phyloP scores from a whole-genome alignment of 1,284 basidiomycete species.

The Veloboletus limbatus region DNA sequence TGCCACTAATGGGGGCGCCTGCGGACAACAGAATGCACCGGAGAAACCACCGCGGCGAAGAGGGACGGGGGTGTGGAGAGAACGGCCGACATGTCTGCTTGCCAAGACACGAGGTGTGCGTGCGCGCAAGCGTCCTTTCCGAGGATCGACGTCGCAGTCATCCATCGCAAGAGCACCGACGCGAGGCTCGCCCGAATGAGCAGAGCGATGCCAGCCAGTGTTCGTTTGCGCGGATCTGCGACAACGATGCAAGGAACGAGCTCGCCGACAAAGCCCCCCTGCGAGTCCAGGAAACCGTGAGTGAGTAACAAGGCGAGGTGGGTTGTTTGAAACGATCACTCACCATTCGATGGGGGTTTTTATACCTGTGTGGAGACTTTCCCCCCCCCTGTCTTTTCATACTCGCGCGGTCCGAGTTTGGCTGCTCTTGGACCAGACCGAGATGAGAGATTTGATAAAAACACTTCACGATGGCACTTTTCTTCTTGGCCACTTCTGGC shows the following conservation, averaged over 20 bases:
- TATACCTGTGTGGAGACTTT: constrained; percentile 13
- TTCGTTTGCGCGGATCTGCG: constrained; percentile 38
- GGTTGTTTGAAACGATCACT: constrained; percentile 12
- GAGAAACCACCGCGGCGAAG: background rate
- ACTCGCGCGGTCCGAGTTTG: constrained; percentile 1
- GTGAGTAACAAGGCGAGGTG: constrained; percentile 2
- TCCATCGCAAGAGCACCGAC: constrained; percentile 64
- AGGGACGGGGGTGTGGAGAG: too few species aligned
- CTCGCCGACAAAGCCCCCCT: constrained; percentile 12
- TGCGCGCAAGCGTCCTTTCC: constrained; percentile 23
- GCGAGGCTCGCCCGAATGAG: constrained; percentile 28
- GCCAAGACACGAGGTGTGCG: constrained; percentile 11
- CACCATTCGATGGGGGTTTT: constrained; percentile 16
- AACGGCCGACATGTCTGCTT: background rate
- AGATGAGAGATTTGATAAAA: constrained; percentile 11
- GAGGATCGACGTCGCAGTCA: constrained; percentile 59
- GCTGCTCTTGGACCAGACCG: constrained; percentile 5
- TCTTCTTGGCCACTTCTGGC: constrained; percentile 2
- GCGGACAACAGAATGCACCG: background rate
- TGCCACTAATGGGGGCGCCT: too few species aligned
- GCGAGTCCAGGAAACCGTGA: constrained; percentile 7
- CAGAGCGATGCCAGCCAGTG: constrained; percentile 24
- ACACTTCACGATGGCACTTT: background rate
- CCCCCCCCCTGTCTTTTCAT: constrained; percentile 1
- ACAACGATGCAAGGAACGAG: constrained; percentile 41